These are phyloP conservation scores for Ophiostoma pallidulum DNA, from an alignment of 2,329 filamentous ascomycete genomes.

Conservation along the genomic window DNA sequence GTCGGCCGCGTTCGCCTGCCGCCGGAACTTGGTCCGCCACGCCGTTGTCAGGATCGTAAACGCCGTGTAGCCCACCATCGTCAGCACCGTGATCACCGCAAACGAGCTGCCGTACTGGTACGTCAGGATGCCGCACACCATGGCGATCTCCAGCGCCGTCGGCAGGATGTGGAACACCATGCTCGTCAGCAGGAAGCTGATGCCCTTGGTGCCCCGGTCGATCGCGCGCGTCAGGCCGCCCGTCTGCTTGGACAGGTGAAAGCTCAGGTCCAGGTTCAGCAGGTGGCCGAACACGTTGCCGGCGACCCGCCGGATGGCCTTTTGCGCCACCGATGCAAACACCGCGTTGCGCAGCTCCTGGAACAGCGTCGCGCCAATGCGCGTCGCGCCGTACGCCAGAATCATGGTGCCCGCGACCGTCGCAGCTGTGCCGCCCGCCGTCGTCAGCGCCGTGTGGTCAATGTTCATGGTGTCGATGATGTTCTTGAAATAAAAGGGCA, in stretches of 20 bases:
- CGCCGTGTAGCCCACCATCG: slow-evolving; percentile 90
- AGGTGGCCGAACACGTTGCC: slow-evolving; percentile 88
- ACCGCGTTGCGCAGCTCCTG: slow-evolving; percentile 93
- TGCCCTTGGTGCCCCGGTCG: slow-evolving; percentile 94
- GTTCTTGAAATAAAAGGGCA: slow-evolving; percentile 97
- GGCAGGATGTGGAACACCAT: slow-evolving; percentile 98
- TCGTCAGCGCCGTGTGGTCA: slow-evolving; percentile 57
- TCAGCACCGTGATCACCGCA: slow-evolving; percentile 77
- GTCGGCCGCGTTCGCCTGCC: slow-evolving; percentile 90
- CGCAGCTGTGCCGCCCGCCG: slow-evolving; percentile 73
- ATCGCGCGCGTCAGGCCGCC: slow-evolving; percentile 89
- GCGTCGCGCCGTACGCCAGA: slow-evolving; percentile 79
- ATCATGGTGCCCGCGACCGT: slow-evolving; percentile 90
- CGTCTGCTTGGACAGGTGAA: slow-evolving; percentile 90
- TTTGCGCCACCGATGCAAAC: slow-evolving; percentile 94
- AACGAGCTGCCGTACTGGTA: slow-evolving; percentile 93
- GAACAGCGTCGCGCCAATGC: slow-evolving; percentile 81
- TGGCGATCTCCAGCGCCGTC: slow-evolving; percentile 82
- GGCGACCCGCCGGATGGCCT: slow-evolving; percentile 85
- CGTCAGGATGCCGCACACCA: slow-evolving; percentile 93
- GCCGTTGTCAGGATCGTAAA: slow-evolving; percentile 96
- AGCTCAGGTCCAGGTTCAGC: slow-evolving; percentile 79
- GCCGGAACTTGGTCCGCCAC: slow-evolving; percentile 93
- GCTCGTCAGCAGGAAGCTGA: slow-evolving; percentile 90
- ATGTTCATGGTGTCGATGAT: slow-evolving; percentile 98